Percentiles rank a stretch among this genome's conserved stretches.
These are phyloP conservation scores for Kazachstania martiniae DNA, from an alignment of 805 yeast species.

Conservation along the genomic window DNA sequence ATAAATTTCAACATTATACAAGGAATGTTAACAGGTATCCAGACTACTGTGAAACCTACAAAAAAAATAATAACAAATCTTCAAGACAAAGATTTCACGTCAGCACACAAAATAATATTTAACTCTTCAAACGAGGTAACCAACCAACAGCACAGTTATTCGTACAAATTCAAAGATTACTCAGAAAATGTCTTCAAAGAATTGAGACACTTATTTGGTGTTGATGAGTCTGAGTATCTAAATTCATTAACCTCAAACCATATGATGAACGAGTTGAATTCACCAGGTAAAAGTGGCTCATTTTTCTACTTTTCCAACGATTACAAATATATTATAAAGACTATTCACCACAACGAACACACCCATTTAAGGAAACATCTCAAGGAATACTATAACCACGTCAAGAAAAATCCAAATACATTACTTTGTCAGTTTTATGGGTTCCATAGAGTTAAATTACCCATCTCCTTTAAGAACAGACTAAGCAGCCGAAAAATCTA, in stretches of 20 bases:
- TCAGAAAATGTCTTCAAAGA: slow-evolving; percentile 91
- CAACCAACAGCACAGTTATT: slow-evolving; percentile 58
- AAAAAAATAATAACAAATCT: slow-evolving; percentile 43
- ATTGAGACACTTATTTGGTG: slow-evolving; percentile 62
- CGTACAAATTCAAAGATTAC: slow-evolving; percentile 93
- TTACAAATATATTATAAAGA: slow-evolving; percentile 87
- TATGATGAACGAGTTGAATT: slow-evolving; percentile 80
- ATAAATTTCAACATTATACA: slow-evolving; percentile 87
- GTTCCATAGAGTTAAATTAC: slow-evolving; percentile 84
- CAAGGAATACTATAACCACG: slow-evolving; percentile 70
- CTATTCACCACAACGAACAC: slow-evolving; percentile 91
- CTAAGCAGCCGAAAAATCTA: slow-evolving; percentile 61
- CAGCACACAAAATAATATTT: slow-evolving; percentile 74
- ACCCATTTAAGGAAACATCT: slow-evolving; percentile 64
- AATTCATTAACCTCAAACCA: slow-evolving; percentile 88
- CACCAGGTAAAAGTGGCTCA: slow-evolving; percentile 96
- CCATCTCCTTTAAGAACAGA: slow-evolving; percentile 36
- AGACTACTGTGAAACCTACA: slow-evolving; percentile 84
- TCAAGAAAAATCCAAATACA: slow-evolving; percentile 76
- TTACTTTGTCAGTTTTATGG: slow-evolving; percentile 94
- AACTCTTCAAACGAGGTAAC: slow-evolving; percentile 81
- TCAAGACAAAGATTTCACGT: slow-evolving; percentile 51
- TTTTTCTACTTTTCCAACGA: slow-evolving; percentile 93
- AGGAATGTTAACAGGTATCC: slow-evolving; percentile 91
- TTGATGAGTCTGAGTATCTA: slow-evolving; percentile 91